Evolutionary conservation across 2,329 filamentous ascomycete species (phyloP), one percentile per base, ranked within the genome.

Genomic region (Cladosporium oxysporum): DNA sequence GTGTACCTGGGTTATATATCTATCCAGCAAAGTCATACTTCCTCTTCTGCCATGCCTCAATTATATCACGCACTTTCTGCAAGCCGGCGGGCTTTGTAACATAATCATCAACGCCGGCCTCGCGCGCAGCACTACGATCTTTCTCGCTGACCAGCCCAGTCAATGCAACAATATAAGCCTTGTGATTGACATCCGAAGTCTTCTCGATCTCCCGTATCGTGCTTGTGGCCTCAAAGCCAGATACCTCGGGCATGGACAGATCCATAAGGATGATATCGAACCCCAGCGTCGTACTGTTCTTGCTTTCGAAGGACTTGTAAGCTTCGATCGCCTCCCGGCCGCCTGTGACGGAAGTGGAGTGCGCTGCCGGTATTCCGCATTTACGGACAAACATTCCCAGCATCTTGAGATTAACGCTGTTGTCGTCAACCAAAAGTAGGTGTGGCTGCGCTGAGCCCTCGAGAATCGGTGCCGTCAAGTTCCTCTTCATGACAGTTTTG

Each of bases 241-340:
- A 12, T n/a, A 63, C 44, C 5, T 47, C 58, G 2, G 65, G 65
- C 52, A 64, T 66, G 6, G 50, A 58, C 3, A 66, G 28, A 49
- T 66, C 65, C 61, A 66, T 64, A 3, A 66, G 26, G 28, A 64
- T 49, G 26, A 64, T 64, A 23, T 66, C 64, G 11, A 66, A 62
- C 21, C 41, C 18, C 2, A 21, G 18, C 6, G 16, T 21, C 8
- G 23, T 37, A 1, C 6, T 26, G 35, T 29, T 28, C 12, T 37
- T 28, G 7, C n/a, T 35, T 37, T 37, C n/a, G 41, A 44, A 44
- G 18, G 41, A n/a, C 6, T 35, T 41, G 23, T 26, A 64, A 1
- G 18, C 23, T 14, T 55, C 50, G 12, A 64, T 64, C 0, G 61
- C 61, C 21, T 50, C 29, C 11, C 23, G 35, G 21, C 61, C 61